Percentiles rank a stretch among this genome's conserved stretches.
Evolutionary conservation across 176 grass and related monocot species (phyloP).

Genomic region (Carex myosuroides): DNA sequence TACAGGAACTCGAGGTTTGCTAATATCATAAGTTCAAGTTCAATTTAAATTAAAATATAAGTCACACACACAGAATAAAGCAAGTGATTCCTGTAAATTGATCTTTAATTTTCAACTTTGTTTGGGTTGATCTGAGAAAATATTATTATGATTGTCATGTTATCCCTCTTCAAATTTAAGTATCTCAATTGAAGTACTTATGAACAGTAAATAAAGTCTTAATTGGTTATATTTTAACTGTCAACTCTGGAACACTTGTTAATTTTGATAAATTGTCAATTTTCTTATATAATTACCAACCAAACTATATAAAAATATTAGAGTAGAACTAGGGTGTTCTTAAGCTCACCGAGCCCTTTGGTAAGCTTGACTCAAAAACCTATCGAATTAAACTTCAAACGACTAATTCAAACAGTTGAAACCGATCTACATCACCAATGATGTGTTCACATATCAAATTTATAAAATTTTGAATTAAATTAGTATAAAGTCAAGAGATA

Average conservation of each 20-base stretch:
- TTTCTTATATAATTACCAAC: not conserved
- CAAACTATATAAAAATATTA: not conserved
- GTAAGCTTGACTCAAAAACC: too few relatives aligned
- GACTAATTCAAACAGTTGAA: too few relatives aligned
- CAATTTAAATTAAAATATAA: not conserved
- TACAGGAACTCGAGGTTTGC: not conserved
- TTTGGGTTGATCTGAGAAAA: not conserved
- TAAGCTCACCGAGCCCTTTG: too few relatives aligned
- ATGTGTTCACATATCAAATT: too few relatives aligned
- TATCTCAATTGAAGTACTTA: not conserved
- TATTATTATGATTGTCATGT: not conserved
- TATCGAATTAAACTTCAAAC: too few relatives aligned
- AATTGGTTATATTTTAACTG: not conserved
- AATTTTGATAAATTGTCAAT: not conserved
- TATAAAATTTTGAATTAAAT: too few relatives aligned
- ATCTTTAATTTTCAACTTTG: not conserved
- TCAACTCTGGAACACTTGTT: not conserved
- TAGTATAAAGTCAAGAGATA: too few relatives aligned
- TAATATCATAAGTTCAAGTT: not conserved
- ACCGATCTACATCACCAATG: too few relatives aligned
- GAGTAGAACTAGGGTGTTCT: too few relatives aligned
- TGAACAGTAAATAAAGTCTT: not conserved
- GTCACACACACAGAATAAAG: not conserved
- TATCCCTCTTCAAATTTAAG: not conserved
- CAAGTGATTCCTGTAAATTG: not conserved